Evolutionary conservation across 2,329 filamentous ascomycete species (phyloP).

Genomic region (Arthrobotrys conoides): DNA sequence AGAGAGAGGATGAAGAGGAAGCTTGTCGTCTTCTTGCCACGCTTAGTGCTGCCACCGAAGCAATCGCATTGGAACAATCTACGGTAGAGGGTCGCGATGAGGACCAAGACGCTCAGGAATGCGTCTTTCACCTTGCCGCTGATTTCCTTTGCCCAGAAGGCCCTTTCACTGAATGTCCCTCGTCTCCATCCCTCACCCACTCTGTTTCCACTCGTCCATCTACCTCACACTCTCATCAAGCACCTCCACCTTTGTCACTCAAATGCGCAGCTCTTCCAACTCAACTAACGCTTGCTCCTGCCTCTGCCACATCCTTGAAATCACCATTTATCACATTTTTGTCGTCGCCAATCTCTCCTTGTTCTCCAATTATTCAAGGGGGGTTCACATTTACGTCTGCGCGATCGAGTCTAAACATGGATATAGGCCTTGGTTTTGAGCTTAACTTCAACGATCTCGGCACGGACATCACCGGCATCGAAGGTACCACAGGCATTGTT

Average conservation of each 20-base stretch:
- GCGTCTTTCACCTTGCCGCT: constrained; percentile 48
- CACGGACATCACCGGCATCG: not conserved
- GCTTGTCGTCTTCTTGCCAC: constrained; percentile 51
- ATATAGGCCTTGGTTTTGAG: constrained; percentile 48
- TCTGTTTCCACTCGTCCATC: constrained; percentile 57
- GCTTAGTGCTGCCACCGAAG: constrained; percentile 48
- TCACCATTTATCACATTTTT: constrained; percentile 48
- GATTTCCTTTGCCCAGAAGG: constrained; percentile 28
- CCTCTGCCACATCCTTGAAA: constrained; percentile 38
- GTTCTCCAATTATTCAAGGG: constrained; percentile 38
- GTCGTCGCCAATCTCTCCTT: constrained; percentile 54
- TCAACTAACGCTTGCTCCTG: constrained; percentile 23
- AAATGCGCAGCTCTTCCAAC: constrained; percentile 14
- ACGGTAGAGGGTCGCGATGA: not conserved
- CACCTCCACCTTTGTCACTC: constrained; percentile 36
- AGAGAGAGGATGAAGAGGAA: constrained; percentile 56
- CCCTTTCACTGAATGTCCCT: constrained; percentile 21
- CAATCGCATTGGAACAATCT: constrained; percentile 24
- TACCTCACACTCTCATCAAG: constrained; percentile 39
- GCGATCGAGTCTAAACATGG: constrained; percentile 47
- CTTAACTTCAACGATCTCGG: constrained; percentile 33
- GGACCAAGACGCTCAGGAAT: constrained; percentile 42
- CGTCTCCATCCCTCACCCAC: constrained; percentile 51
- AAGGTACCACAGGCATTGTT: constrained; percentile 45
- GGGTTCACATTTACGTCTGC: constrained; percentile 39